phyloP scores from a whole-genome alignment of 2,329 filamentous ascomycete genomes.

The Arthrobotrys pseudoclavata region DNA sequence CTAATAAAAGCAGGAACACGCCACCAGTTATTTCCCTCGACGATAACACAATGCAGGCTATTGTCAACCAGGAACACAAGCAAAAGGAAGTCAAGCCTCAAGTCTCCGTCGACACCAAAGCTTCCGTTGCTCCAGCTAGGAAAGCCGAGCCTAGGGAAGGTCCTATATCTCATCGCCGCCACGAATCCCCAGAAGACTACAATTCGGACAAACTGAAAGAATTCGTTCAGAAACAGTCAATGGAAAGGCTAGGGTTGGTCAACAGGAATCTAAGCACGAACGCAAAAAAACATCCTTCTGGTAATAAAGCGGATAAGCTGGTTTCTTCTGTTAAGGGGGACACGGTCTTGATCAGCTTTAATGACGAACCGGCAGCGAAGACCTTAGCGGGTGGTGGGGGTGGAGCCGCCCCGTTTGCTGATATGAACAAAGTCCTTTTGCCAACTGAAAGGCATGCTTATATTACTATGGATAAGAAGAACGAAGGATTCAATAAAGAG shows the following conservation, averaged over 20 bases:
- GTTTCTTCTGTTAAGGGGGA: not conserved
- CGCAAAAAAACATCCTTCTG: not conserved
- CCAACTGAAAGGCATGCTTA: not conserved
- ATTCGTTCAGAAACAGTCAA: slow-evolving; percentile 10
- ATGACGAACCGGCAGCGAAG: slow-evolving; percentile 37
- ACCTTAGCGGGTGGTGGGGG: slow-evolving; percentile 7
- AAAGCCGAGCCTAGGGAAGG: not conserved
- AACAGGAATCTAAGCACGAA: not conserved
- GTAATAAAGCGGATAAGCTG: not conserved
- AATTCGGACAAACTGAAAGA: slow-evolving; percentile 4
- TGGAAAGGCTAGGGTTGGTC: not conserved
- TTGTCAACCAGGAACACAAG: not conserved
- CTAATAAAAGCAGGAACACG: slow-evolving; percentile 62
- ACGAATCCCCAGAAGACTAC: not conserved
- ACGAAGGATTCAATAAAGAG: not conserved
- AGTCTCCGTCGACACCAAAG: not conserved
- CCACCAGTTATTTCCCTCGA: not conserved
- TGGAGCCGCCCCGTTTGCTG: not conserved
- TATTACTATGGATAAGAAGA: not conserved
- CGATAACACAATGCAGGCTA: not conserved
- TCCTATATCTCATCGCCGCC: not conserved
- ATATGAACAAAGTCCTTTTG: slow-evolving; percentile 28
- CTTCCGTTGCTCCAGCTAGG: not conserved
- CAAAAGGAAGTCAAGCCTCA: not conserved
- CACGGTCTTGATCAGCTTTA: slow-evolving; percentile 20